phyloP scores from a whole-genome alignment of 140 eudicot genomes.

The Stevia rebaudiana region DNA sequence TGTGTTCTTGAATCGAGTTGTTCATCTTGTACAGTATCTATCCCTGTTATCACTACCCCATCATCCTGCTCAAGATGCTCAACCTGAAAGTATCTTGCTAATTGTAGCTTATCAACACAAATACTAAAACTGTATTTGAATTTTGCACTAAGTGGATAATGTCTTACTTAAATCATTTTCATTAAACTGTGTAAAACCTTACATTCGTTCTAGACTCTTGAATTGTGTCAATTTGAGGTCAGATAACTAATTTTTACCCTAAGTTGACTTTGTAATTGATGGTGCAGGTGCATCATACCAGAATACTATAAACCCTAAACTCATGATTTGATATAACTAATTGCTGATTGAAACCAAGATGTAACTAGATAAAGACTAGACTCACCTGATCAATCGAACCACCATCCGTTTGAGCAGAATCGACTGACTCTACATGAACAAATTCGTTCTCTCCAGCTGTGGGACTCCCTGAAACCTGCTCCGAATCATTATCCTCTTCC shows the following conservation, averaged over 20 bases:
- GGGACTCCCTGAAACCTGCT: conserved; percentile 31
- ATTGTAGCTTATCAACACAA: conserved; percentile 13
- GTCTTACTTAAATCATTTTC: neutral
- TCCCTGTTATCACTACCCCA: conserved; percentile 45
- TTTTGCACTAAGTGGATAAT: too few relatives aligned
- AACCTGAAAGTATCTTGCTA: conserved; percentile 35
- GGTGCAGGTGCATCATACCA: neutral
- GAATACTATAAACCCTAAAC: neutral
- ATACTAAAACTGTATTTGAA: neutral
- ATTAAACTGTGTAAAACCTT: neutral
- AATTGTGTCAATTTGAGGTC: neutral
- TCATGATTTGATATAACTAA: neutral
- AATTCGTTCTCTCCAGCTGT: conserved; percentile 39
- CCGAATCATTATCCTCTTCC: conserved; percentile 52
- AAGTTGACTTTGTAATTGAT: neutral
- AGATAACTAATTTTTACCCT: neutral
- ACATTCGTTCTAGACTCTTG: neutral
- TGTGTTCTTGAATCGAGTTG: conserved; percentile 29
- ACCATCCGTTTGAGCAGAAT: conserved; percentile 32
- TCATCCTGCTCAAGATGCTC: conserved; percentile 41
- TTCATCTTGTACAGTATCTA: conserved; percentile 35
- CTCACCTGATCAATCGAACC: conserved; percentile 42
- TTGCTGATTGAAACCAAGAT: neutral
- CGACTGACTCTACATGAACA: conserved; percentile 31
- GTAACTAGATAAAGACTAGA: neutral